Percentiles rank a stretch among this genome's conserved stretches.
phyloP scores from a whole-genome alignment of 805 yeast genomes.

The Tetrapisispora iriomotensis region DNA sequence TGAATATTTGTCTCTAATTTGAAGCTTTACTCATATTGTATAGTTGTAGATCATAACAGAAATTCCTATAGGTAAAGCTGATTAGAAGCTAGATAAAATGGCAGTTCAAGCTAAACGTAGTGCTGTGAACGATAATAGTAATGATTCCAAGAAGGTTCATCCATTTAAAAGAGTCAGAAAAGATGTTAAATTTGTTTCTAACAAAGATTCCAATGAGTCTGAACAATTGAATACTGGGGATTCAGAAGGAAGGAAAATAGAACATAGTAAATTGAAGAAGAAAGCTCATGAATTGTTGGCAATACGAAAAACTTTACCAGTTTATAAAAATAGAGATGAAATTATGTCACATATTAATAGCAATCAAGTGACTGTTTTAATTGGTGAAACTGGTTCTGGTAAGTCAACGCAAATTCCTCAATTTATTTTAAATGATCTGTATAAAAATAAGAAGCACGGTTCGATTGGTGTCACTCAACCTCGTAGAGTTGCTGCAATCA shows the following conservation, averaged over 20 bases:
- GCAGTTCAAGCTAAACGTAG: not conserved
- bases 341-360: conserved; percentile 44
- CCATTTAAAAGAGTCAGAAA: conserved; percentile 11
- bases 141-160: conserved; percentile 4
- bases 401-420: conserved; percentile 97
- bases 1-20: too few relatives aligned
- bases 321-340: conserved; percentile 58
- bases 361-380: conserved; percentile 65
- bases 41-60: too few relatives aligned
- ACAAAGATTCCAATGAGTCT: conserved; percentile 22
- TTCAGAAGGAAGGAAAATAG: conserved; percentile 8
- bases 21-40: too few relatives aligned
- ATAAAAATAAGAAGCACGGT: conserved; percentile 29
- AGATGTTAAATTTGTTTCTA: not conserved
- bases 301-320: conserved; percentile 57
- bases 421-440: conserved; percentile 46
- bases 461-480: conserved; percentile 92
- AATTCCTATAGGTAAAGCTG: too few relatives aligned
- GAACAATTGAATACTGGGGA: conserved; percentile 11
- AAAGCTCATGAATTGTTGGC: conserved; percentile 38
- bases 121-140: not conserved
- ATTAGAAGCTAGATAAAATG: too few relatives aligned
- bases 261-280: conserved; percentile 26
- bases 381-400: conserved; percentile 98
- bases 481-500: conserved; percentile 94